Evolutionary conservation across 2,329 filamentous ascomycete species (phyloP).

Genomic region (Endocalyx cinctus): DNA sequence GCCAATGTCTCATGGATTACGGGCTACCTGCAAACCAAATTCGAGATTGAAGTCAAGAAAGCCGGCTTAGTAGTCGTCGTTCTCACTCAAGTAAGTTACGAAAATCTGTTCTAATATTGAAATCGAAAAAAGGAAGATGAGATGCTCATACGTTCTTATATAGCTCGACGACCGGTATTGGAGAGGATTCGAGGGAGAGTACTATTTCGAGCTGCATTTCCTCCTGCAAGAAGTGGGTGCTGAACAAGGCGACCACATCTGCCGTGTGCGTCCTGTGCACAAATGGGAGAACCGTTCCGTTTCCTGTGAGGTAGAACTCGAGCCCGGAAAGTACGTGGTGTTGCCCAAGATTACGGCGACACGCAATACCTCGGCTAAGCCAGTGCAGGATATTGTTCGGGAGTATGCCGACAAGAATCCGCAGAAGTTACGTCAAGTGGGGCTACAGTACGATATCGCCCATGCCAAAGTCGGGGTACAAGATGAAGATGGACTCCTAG

Average conservation of each 20-base stretch:
- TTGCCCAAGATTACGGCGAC: slow-evolving; percentile 69
- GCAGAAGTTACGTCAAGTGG: slow-evolving; percentile 70
- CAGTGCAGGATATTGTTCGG: slow-evolving; percentile 64
- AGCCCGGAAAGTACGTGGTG: slow-evolving; percentile 70
- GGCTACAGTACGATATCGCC: slow-evolving; percentile 65
- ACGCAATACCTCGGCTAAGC: slow-evolving; percentile 43
- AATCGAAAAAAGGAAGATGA: too few species aligned
- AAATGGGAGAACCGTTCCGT: slow-evolving; percentile 66
- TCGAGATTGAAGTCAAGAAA: slow-evolving; percentile 45
- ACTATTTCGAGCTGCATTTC: slow-evolving; percentile 49
- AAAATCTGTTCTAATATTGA: too few species aligned
- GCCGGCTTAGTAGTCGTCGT: slow-evolving; percentile 50
- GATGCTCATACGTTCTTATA: too few species aligned
- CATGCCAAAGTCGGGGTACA: slow-evolving; percentile 58
- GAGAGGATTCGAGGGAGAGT: slow-evolving; percentile 52
- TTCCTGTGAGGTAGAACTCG: slow-evolving; percentile 70
- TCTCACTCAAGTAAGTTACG: slow-evolving; percentile 43
- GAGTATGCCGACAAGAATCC: slow-evolving; percentile 56
- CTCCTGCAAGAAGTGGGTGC: slow-evolving; percentile 42
- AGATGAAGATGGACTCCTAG: slow-evolving; percentile 43
- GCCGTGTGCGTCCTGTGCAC: slow-evolving; percentile 48
- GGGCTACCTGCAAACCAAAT: slow-evolving; percentile 51
- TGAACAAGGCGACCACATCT: slow-evolving; percentile 46
- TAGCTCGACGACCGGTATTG: slow-evolving; percentile 53
- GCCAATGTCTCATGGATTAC: slow-evolving; percentile 52